These are phyloP conservation scores for Solanum hybrid DNA, from an alignment of 305 asterid species.

Conservation along the genomic window DNA sequence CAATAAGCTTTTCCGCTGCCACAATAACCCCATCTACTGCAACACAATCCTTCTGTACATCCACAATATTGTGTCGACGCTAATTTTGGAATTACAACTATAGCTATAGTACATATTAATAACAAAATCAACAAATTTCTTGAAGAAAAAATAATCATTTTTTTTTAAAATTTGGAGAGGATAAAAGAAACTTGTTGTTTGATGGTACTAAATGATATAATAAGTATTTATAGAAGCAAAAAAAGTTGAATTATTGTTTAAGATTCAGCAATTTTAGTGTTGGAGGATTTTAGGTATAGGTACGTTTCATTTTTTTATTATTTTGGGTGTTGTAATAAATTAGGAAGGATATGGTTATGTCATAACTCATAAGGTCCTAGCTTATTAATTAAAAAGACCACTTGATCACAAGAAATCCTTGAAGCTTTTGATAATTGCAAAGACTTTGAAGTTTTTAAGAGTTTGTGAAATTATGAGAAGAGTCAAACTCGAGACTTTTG, in stretches of 20 bases:
- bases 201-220: background rate
- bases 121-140: background rate
- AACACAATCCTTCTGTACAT: background rate
- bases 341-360: conserved; percentile 3
- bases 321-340: background rate
- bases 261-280: background rate
- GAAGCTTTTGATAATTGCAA: background rate
- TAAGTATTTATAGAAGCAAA: background rate
- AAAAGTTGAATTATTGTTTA: background rate
- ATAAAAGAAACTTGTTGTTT: background rate
- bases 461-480: too few species aligned
- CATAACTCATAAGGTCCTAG: background rate
- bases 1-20: background rate
- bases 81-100: background rate
- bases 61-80: background rate
- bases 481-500: too few species aligned
- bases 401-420: background rate
- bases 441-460: background rate
- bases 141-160: background rate
- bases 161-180: accelerated
- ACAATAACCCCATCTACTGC: conserved; percentile 7
- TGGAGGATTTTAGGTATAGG: background rate
- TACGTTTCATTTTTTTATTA: background rate
- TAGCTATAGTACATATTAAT: background rate
- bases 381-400: background rate